These are phyloP conservation scores for Fusarium siculi DNA, from an alignment of 2,329 filamentous ascomycete genomes.

Conservation along the genomic window DNA sequence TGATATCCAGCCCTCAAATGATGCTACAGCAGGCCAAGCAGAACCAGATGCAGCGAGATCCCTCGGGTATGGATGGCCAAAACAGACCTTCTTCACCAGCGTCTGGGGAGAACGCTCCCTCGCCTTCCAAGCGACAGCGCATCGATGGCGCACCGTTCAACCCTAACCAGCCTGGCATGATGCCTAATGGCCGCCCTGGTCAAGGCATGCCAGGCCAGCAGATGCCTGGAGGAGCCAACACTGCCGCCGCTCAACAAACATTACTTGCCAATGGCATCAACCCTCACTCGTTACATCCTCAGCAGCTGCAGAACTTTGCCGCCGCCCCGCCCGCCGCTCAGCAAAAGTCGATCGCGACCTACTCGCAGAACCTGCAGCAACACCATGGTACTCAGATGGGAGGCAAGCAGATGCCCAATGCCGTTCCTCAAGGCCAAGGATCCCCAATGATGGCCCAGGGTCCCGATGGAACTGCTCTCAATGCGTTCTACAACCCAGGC, in stretches of 20 bases:
- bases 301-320: slow-evolving; percentile 76
- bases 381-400: slow-evolving; percentile 85
- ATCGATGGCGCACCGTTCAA: slow-evolving; percentile 78
- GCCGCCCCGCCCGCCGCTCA: slow-evolving; percentile 69
- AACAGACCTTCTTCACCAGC: slow-evolving; percentile 84
- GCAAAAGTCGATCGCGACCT: slow-evolving; percentile 87
- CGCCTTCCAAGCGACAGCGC: slow-evolving; percentile 89
- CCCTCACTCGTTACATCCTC: slow-evolving; percentile 75
- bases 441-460: slow-evolving; percentile 85
- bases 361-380: slow-evolving; percentile 84
- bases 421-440: slow-evolving; percentile 77
- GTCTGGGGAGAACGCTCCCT: slow-evolving; percentile 87
- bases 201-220: slow-evolving; percentile 79
- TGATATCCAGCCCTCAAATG: slow-evolving; percentile 70
- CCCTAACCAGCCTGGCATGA: slow-evolving; percentile 75
- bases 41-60: slow-evolving; percentile 87
- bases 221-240: slow-evolving; percentile 64
- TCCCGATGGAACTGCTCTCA: slow-evolving; percentile 69
- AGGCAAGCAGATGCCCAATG: slow-evolving; percentile 81
- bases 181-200: slow-evolving; percentile 76
- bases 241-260: slow-evolving; percentile 67
- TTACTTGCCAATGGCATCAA: slow-evolving; percentile 78
- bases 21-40: slow-evolving; percentile 78
- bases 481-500: slow-evolving; percentile 70
- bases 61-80: slow-evolving; percentile 86